phyloP scores from a whole-genome alignment of 2,329 filamentous ascomycete genomes.

The Teratosphaeria destructans region DNA sequence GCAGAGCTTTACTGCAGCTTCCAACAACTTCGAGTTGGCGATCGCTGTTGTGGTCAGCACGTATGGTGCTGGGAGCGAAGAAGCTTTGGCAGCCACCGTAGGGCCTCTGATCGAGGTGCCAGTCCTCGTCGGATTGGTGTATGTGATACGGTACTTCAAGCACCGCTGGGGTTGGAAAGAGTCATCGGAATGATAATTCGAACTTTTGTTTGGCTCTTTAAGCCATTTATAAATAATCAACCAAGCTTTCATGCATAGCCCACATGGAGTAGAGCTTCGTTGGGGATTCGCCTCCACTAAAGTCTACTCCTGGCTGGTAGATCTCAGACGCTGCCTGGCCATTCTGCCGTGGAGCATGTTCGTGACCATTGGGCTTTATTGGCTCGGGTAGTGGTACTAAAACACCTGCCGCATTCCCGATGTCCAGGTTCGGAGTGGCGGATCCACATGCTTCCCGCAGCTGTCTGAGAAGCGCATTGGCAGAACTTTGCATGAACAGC shows the following conservation, averaged over 20 bases:
- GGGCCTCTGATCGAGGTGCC: conserved; percentile 82
- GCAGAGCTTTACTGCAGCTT: conserved; percentile 80
- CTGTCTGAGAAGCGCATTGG: conserved; percentile 3
- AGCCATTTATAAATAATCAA: background rate
- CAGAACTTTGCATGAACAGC: conserved; percentile 2
- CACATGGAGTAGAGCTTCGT: conserved; percentile 27
- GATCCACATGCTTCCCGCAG: background rate
- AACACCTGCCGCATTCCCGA: conserved; percentile 4
- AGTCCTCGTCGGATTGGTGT: conserved; percentile 55
- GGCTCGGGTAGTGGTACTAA: conserved; percentile 5
- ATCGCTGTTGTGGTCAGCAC: conserved; percentile 80
- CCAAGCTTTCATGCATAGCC: conserved; percentile 18
- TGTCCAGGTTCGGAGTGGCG: background rate
- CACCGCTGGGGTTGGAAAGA: conserved; percentile 7
- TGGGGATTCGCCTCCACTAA: conserved; percentile 18
- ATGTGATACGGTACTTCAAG: conserved; percentile 8
- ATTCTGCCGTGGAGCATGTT: background rate
- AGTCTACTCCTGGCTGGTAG: background rate
- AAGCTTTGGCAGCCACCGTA: conserved; percentile 73
- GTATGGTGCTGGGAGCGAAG: conserved; percentile 65
- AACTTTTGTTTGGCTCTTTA: background rate
- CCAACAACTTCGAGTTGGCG: conserved; percentile 87
- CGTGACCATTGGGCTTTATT: conserved; percentile 4
- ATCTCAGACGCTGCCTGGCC: background rate
- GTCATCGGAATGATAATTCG: background rate